Conservation (phyloP, 2,329 filamentous ascomycete genomes). For the Arthrobotrys sinensis region DNA sequence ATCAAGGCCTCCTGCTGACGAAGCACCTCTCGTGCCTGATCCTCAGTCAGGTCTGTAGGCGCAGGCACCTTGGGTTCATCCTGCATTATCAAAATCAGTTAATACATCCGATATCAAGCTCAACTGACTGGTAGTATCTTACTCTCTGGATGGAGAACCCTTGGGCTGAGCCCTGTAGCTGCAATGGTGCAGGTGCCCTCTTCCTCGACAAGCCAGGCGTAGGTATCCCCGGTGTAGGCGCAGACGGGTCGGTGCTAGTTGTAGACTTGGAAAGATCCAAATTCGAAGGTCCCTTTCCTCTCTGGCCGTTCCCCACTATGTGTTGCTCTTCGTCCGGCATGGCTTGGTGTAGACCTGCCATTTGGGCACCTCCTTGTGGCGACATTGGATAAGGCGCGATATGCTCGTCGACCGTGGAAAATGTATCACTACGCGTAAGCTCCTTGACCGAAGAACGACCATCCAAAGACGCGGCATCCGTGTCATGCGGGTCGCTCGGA, state of each 20-base stretch:
- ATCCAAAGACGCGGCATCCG: constrained; percentile 63
- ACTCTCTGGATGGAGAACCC: constrained; percentile 51
- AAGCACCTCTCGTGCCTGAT: constrained; percentile 51
- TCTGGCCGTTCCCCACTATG: constrained; percentile 30
- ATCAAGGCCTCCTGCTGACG: constrained; percentile 57
- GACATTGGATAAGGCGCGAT: constrained; percentile 56
- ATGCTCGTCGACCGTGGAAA: constrained; percentile 45
- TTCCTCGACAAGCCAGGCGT: constrained; percentile 71
- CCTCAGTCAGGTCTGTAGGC: constrained; percentile 53
- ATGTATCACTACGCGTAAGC: constrained; percentile 50
- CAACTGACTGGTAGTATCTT: constrained; percentile 11
- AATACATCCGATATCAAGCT: constrained; percentile 6
- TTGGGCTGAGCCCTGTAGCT: constrained; percentile 51
- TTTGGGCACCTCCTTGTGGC: constrained; percentile 35
- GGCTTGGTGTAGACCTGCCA: constrained; percentile 29
- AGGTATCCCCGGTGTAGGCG: constrained; percentile 41
- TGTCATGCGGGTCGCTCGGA: constrained; percentile 64
- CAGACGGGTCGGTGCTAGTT: constrained; percentile 30
- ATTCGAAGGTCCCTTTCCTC: constrained; percentile 37
- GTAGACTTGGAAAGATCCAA: constrained; percentile 54
- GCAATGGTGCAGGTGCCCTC: constrained; percentile 62
- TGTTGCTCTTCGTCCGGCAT: constrained; percentile 60
- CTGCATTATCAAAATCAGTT: constrained; percentile 9
- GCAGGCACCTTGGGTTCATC: constrained; percentile 40
- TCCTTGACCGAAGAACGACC: constrained; percentile 59